phyloP scores from a whole-genome alignment of 2,329 filamentous ascomycete species.

The Colletotrichum zoysiae region DNA sequence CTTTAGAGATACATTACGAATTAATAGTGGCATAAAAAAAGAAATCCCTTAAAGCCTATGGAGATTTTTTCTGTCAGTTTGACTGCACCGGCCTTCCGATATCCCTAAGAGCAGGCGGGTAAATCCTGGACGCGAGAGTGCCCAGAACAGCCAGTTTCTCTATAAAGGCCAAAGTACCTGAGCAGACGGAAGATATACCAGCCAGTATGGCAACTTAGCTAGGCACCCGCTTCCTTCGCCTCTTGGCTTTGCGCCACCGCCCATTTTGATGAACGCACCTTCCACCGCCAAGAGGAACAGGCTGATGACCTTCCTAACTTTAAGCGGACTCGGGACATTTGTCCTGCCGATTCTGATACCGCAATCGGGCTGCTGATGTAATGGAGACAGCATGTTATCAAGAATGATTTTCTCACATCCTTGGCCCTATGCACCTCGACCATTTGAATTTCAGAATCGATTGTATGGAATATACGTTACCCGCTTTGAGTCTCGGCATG shows the following conservation, averaged over 20 bases:
- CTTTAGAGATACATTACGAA: no score
- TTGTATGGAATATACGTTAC: no score
- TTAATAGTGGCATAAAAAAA: no score
- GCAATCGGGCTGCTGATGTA: neutral
- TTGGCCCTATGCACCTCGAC: neutral
- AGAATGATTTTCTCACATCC: neutral
- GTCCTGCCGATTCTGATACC: neutral
- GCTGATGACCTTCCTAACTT: neutral
- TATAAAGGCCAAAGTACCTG: neutral
- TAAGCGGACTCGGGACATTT: neutral
- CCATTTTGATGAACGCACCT: no score
- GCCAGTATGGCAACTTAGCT: neutral
- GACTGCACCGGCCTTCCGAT: no score
- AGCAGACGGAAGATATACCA: neutral
- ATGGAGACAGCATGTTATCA: neutral
- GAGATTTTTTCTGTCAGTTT: no score
- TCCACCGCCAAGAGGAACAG: neutral
- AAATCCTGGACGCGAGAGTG: no score
- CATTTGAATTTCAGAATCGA: neutral
- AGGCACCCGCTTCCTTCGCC: conserved; percentile 24
- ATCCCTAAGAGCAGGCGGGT: no score
- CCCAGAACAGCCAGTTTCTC: no score
- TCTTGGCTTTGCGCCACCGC: conserved; percentile 1
- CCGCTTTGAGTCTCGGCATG: neutral
- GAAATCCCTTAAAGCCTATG: no score